phyloP scores from a whole-genome alignment of 345 rosid species.

The Psidium guajava region DNA sequence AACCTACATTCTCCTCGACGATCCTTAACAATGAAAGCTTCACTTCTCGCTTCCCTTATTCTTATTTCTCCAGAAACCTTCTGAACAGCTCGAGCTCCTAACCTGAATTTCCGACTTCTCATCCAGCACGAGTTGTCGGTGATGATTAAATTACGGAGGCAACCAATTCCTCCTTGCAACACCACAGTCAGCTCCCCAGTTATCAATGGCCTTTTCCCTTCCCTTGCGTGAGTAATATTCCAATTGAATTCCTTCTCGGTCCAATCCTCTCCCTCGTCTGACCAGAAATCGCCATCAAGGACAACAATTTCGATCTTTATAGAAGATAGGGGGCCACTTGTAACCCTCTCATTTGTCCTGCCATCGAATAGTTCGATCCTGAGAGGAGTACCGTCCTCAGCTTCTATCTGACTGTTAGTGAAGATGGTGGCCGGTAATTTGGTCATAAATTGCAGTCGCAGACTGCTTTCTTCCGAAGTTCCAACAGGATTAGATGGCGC shows the following conservation, averaged over 20 bases:
- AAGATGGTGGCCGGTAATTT: conserved; percentile 14
- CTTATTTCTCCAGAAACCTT: conserved; percentile 4
- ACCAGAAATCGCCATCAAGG: conserved; percentile 20
- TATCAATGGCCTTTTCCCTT: conserved; percentile 28
- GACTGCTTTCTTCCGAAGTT: conserved; percentile 6
- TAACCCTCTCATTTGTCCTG: neutral
- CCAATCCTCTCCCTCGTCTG: conserved; percentile 16
- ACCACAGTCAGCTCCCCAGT: conserved; percentile 17
- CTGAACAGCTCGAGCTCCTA: conserved; percentile 14
- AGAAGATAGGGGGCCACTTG: conserved; percentile 18
- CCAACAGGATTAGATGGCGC: neutral
- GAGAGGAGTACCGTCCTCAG: conserved; percentile 9
- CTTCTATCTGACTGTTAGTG: conserved; percentile 9
- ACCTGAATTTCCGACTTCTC: conserved; percentile 20
- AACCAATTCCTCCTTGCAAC: conserved; percentile 13
- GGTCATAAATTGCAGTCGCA: conserved; percentile 13
- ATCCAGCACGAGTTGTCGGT: conserved; percentile 37
- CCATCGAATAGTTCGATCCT: conserved; percentile 14
- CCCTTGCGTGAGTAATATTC: conserved; percentile 14
- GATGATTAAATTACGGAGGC: conserved; percentile 12
- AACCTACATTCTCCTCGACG: conserved; percentile 29
- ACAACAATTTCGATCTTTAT: conserved; percentile 18
- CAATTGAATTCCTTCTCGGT: conserved; percentile 12
- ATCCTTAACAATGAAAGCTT: conserved; percentile 26
- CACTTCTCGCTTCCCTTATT: conserved; percentile 27